Evolutionary conservation across 495 filamentous ascomycete genomes (phyloP), one percentile per base, ranked within the genome.

Genomic region (Penicillium desertorum): DNA sequence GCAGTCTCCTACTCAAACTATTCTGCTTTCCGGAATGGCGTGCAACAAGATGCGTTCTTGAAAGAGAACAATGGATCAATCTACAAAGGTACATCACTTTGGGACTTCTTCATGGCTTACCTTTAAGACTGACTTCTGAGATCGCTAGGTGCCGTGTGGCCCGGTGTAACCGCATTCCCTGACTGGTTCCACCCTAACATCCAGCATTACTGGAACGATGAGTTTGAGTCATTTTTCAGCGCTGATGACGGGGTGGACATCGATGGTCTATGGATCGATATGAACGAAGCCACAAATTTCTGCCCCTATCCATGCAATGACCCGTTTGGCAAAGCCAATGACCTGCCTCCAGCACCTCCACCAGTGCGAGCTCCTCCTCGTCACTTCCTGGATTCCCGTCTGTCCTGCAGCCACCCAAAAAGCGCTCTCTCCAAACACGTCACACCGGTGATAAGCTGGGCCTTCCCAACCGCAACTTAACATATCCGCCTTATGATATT

Each of bases 221-320:
- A 94, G 67, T 90, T 93, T 65, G 61, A 59, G 20, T 52, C 59
- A 1, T 93, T 94, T 77, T 96, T 96, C 72, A 66, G 76, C 60
- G 60, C 80, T 0, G 65, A 82, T 0, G 75, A 66, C 1, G 91
- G 90, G 20, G 80, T 96, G 5, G 85, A 93, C 62, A 91, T 95
- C 58, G 90, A 94, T 61, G 91, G 82, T 1, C 78, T 92, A 27
- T 95, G 91, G 91, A 95, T 94, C 54, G 89, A 91, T 61, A 89
- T 91, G 87, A 91, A 90, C 62, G 88, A 92, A 67, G 87, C 87
- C 0, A 70, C 80, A 27, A 85, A 82, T 67, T 88, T 90, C 55
- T 94, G 90, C 68, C 65, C 76, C 20, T 92, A 83, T 62, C 90
- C 90, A 16, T 96, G 91, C 69, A 66, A 69, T 16, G 73, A 92